Evolutionary conservation across 805 yeast genomes (phyloP), one percentile per base, ranked within the genome.

Genomic region (Kurtzmaniella fragi): DNA sequence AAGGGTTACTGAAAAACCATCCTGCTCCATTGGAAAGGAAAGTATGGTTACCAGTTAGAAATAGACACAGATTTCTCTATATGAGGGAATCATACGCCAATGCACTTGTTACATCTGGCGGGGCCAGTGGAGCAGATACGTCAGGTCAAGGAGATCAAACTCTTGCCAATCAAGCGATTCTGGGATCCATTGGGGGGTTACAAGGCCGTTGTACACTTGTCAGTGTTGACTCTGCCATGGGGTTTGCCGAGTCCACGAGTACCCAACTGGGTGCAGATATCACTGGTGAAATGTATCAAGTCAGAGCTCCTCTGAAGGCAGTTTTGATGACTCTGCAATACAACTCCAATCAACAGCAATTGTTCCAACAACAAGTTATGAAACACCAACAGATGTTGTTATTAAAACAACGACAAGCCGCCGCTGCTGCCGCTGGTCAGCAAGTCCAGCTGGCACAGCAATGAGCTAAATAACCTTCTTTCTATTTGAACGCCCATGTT

Each of bases 31-130:
- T 93, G 42, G 98, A 89, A 54, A 62, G 87, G 28, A 79, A 80
- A 39, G 81, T 81, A 8, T 54, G 85, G 2, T 64, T 84, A 46
- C 89, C 97, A 3, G 74, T 83, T 0, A 69, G 84, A 36, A 64
- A 80, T 38, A 76, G 95, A 45, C 80, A 81, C 25, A 74, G 80
- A 41, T 87, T 86, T 50, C 71, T 93, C 50, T 77, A 95, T 44
- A 83, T 88, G 85, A 74, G 98, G 47, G 99, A 93, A 58, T 86
- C 90, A 82, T 85, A 91, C 62, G 95, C 96, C 1, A 78, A 85
- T 43, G 91, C 96, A 2, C 71, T 85, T 11, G 68, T 84, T 8
- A 87, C 80, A 9, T 73, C 85, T 31, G 75, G 81, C 35, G 61
- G 61, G 39, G 69, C 17, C 12, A 32, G 29, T 14, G 39, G 28